Percentiles rank a stretch among this genome's conserved stretches.
These are phyloP conservation scores for Ceratopteris richardii DNA, from an alignment of 75 land plant species.

Conservation along the genomic window DNA sequence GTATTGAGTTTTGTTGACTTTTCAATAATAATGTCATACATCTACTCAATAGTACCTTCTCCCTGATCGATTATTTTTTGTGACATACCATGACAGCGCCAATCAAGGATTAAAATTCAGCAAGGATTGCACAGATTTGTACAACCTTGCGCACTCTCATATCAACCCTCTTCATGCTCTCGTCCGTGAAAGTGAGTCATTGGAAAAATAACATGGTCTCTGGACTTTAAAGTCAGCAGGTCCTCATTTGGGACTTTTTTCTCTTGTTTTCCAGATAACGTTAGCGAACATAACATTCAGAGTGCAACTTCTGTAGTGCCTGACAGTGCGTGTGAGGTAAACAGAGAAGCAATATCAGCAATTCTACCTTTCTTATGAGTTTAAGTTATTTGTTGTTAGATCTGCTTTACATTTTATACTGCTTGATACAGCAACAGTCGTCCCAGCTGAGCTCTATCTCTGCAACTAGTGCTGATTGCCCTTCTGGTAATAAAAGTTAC, in stretches of 20 bases:
- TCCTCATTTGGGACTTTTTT: no score
- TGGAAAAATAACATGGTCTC: background rate
- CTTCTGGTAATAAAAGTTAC: background rate
- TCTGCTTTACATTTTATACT: no score
- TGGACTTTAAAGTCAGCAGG: no score
- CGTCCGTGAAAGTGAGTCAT: conserved; percentile 2
- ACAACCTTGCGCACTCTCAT: background rate
- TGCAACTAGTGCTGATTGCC: background rate
- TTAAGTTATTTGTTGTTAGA: no score
- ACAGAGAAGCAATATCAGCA: no score
- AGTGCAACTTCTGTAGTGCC: background rate
- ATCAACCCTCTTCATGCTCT: background rate
- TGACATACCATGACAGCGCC: background rate
- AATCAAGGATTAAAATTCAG: background rate
- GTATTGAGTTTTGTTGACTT: no score
- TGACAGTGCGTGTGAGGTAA: conserved; percentile 3
- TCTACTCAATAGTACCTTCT: no score
- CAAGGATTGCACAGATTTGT: conserved; percentile 1
- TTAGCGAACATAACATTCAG: background rate
- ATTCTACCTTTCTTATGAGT: background rate
- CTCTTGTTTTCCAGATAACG: background rate
- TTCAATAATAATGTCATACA: no score
- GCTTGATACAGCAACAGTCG: background rate
- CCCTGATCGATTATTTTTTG: no score
- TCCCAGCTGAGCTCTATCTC: background rate